phyloP scores from a whole-genome alignment of 2,329 filamentous ascomycete species.

The Leptographium lundbergii region DNA sequence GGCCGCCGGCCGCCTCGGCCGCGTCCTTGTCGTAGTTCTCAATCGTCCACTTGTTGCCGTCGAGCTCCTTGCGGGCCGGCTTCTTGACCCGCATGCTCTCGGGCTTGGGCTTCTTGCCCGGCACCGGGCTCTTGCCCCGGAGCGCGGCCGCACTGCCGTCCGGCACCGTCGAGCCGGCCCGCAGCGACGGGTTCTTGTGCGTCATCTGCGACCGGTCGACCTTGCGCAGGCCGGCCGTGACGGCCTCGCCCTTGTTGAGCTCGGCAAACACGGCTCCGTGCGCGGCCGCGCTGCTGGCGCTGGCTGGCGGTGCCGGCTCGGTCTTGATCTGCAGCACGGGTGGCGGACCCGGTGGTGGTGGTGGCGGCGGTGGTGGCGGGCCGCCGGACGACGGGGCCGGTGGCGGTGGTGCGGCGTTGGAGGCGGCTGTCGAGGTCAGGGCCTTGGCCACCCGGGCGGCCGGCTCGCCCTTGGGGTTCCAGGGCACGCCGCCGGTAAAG shows the following conservation, averaged over 20 bases:
- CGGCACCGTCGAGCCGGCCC: slow-evolving; percentile 60
- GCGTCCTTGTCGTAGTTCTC: slow-evolving; percentile 80
- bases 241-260: slow-evolving; percentile 76
- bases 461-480: slow-evolving; percentile 70
- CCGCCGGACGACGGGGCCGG: slow-evolving; percentile 29
- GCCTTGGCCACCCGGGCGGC: slow-evolving; percentile 53
- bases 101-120: slow-evolving; percentile 76
- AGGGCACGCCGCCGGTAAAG: slow-evolving; percentile 66
- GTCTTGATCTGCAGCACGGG: slow-evolving; percentile 50
- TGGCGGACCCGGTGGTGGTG: slow-evolving; percentile 57
- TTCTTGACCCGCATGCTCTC: slow-evolving; percentile 78
- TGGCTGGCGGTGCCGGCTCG: slow-evolving; percentile 29
- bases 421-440: slow-evolving; percentile 33
- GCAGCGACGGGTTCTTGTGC: slow-evolving; percentile 88
- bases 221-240: slow-evolving; percentile 81
- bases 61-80: slow-evolving; percentile 63
- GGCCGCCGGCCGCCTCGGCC: slow-evolving; percentile 23
- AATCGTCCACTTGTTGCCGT: slow-evolving; percentile 89
- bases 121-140: slow-evolving; percentile 73
- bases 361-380: slow-evolving; percentile 52
- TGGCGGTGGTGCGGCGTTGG: slow-evolving; percentile 19
- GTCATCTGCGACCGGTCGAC: slow-evolving; percentile 96
- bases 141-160: slow-evolving; percentile 22
- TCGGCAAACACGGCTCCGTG: slow-evolving; percentile 85
- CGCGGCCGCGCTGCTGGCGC: slow-evolving; percentile 36